Conservation (phyloP, 2,329 filamentous ascomycete genomes). For the Chaetomium sp. region DNA sequence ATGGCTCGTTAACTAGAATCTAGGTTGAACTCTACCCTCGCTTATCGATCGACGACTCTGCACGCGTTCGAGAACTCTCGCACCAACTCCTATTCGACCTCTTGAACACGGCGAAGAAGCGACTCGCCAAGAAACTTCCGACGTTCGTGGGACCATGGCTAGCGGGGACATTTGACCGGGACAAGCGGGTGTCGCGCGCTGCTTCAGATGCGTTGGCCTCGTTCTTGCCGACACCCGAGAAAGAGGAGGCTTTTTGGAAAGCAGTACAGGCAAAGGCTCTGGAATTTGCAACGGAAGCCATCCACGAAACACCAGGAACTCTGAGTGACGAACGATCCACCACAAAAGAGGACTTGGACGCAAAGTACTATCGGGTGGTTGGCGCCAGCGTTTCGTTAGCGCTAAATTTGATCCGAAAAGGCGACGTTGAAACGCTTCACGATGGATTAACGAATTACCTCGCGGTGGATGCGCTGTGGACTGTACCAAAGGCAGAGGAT, state of each 20-base stretch:
- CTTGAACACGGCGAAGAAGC: conserved; percentile 62
- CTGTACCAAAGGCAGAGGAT: conserved; percentile 58
- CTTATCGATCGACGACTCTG: conserved; percentile 80
- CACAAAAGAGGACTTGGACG: conserved; percentile 74
- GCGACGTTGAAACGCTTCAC: conserved; percentile 56
- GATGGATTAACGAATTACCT: conserved; percentile 62
- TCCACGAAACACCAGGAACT: conserved; percentile 72
- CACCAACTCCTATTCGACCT: conserved; percentile 65
- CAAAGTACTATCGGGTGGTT: conserved; percentile 75
- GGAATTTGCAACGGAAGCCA: conserved; percentile 72
- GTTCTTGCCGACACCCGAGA: conserved; percentile 75
- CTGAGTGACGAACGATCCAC: conserved; percentile 86
- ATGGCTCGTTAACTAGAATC: conserved; percentile 13
- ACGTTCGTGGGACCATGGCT: conserved; percentile 84
- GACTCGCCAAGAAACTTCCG: conserved; percentile 73
- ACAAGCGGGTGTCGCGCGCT: conserved; percentile 68
- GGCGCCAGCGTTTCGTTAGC: conserved; percentile 50
- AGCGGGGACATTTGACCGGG: conserved; percentile 79
- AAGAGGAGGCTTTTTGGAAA: conserved; percentile 68
- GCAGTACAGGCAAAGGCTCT: conserved; percentile 76
- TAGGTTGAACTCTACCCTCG: conserved; percentile 83
- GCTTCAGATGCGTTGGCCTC: conserved; percentile 68
- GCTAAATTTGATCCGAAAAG: conserved; percentile 44
- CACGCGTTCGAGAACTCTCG: conserved; percentile 79
- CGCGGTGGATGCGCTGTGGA: conserved; percentile 59